Evolutionary conservation across 1,284 basidiomycete genomes (phyloP), one percentile per base, ranked within the genome.

Genomic region (Marasmius tenuissimus): DNA sequence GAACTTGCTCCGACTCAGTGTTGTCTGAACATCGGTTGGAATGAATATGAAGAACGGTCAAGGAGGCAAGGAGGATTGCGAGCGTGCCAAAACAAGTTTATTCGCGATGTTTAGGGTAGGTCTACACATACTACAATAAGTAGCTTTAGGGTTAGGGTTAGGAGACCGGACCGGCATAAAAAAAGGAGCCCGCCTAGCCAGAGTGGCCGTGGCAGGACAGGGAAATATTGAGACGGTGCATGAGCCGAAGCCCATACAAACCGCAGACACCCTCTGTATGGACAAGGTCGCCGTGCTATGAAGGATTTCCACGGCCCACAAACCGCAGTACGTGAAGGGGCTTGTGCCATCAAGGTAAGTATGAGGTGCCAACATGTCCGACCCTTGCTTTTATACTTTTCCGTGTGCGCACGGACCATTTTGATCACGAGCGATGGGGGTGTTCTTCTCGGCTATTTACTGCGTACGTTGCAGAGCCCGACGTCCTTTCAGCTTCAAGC

Each of bases 241-340:
- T 76, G 75, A 76, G 72, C 77, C 77, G 75, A 75, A 79, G 77
- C 75, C 70, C 76, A 77, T 78, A 79, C 78, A 79, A 79, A 74
- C 75, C 74, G 67, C 68, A 65, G 62, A 67, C 49, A 64, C 65
- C 65, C 68, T 67, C 67, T 71, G 69, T 55, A 59, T 61, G 77
- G 76, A 78, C 77, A 78, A 57, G 78, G 77, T 79, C 78, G 78
- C 78, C 78, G 78, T 80, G 78, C 78, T 79, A 79, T 80, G 78
- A 73, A 74, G 71, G 73, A 70, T 67, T 72, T 75, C 75, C 72
- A 73, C 72, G 72, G 77, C 77, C 78, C 77, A 78, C 72, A 74
- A 37, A 54, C 52, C 52, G 20, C 52, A 18, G 52, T 54, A 54
- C 52, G 27, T 34, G 52, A 54, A 54, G 52, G 52, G 35, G 52